Percentiles rank a stretch among this genome's conserved stretches.
These are phyloP conservation scores for Nepenthes alata DNA, from an alignment of 179 eudicot genomes.

Conservation along the genomic window DNA sequence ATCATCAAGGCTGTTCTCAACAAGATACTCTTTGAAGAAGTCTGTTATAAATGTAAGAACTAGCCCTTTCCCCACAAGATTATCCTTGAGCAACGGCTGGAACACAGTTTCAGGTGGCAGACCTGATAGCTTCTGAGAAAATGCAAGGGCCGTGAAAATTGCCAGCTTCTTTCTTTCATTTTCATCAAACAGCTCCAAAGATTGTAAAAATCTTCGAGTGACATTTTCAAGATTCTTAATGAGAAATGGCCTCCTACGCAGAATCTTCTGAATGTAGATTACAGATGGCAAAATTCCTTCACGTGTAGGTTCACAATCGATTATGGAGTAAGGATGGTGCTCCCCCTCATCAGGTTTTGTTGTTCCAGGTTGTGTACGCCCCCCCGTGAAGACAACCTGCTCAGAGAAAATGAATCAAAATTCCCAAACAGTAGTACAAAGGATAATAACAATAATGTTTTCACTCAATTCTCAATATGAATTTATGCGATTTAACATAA, in stretches of 20 bases:
- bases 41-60: conserved; percentile 86
- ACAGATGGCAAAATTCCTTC: conserved; percentile 82
- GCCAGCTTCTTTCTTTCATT: conserved; percentile 88
- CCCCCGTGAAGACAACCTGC: conserved; percentile 87
- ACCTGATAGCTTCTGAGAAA: conserved; percentile 97
- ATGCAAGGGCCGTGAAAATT: conserved; percentile 91
- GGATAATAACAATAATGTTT: too few species aligned
- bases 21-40: conserved; percentile 88
- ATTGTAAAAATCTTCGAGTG: conserved; percentile 84
- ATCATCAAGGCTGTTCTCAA: conserved; percentile 92
- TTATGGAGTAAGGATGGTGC: conserved; percentile 72
- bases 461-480: too few species aligned
- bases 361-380: conserved; percentile 98
- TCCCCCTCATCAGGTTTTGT: conserved; percentile 97
- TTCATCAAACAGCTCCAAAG: conserved; percentile 90
- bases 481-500: too few species aligned
- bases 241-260: conserved; percentile 87
- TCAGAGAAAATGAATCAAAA: background rate
- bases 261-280: conserved; percentile 74
- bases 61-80: conserved; percentile 92
- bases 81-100: conserved; percentile 96
- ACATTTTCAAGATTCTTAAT: conserved; percentile 98
- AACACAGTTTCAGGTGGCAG: conserved; percentile 94
- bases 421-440: too few species aligned
- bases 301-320: conserved; percentile 78